These are phyloP conservation scores for Diaporthe ilicicola DNA, from an alignment of 2,329 filamentous ascomycete species.

Conservation along the genomic window DNA sequence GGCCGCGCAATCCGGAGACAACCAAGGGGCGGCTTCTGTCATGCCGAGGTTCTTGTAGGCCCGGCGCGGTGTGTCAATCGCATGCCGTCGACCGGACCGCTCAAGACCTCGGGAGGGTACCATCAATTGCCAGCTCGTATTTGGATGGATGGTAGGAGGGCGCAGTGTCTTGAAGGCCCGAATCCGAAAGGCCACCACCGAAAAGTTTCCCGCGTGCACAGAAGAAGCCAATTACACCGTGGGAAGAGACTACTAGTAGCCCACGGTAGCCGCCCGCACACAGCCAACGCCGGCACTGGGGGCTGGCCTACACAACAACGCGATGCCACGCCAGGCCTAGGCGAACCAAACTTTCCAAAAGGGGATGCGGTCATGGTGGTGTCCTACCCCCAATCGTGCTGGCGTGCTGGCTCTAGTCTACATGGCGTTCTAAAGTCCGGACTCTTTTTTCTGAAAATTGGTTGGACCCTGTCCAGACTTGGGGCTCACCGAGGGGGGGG, in stretches of 20 bases:
- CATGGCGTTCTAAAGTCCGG: too few relatives aligned
- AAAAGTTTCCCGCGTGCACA: slow-evolving; percentile 8
- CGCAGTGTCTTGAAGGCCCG: not conserved
- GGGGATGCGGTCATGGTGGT: not conserved
- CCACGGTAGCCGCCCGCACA: slow-evolving; percentile 5
- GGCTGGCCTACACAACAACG: not conserved
- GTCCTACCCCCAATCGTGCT: not conserved
- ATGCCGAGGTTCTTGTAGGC: not conserved
- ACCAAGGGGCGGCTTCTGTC: not conserved
- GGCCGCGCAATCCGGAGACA: not conserved
- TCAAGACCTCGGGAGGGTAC: not conserved
- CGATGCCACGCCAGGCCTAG: not conserved
- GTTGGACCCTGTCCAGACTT: not conserved
- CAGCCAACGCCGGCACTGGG: not conserved
- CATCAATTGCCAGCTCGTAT: slow-evolving; percentile 5
- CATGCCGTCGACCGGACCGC: not conserved
- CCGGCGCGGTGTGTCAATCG: not conserved
- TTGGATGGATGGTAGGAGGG: not conserved
- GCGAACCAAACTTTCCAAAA: slow-evolving; percentile 9
- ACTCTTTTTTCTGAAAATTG: not conserved
- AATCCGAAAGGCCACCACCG: not conserved
- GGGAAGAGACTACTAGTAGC: not conserved
- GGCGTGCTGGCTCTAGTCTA: not conserved
- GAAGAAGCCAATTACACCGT: slow-evolving; percentile 1
- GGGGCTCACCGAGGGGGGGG: not conserved